Evolutionary conservation across 805 yeast genomes (phyloP).

Genomic region (Saccharomycopsis sp.): DNA sequence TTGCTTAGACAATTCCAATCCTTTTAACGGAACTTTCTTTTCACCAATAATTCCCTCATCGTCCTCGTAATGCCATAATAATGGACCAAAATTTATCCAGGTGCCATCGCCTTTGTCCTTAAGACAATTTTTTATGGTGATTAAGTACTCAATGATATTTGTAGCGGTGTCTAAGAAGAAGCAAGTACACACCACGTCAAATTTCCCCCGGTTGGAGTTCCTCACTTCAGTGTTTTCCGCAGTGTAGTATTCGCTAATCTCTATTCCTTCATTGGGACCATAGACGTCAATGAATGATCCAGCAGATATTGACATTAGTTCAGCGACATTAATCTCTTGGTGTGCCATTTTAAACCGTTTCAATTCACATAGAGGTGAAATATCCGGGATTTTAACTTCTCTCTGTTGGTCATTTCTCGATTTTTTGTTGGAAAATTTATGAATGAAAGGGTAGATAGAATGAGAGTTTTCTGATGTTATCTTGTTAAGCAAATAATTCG

Average conservation of each 20-base stretch:
- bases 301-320: slow-evolving; percentile 62
- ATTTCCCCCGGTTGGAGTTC: slow-evolving; percentile 30
- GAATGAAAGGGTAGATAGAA: slow-evolving; percentile 49
- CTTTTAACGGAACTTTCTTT: slow-evolving; percentile 36
- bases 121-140: slow-evolving; percentile 40
- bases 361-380: slow-evolving; percentile 36
- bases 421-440: slow-evolving; percentile 39
- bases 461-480: background rate
- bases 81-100: slow-evolving; percentile 66
- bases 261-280: slow-evolving; percentile 37
- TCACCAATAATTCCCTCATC: slow-evolving; percentile 27
- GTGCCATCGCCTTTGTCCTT: slow-evolving; percentile 41
- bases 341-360: slow-evolving; percentile 27
- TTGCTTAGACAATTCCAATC: slow-evolving; percentile 52
- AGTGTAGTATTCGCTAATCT: slow-evolving; percentile 15
- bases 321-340: slow-evolving; percentile 38
- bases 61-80: slow-evolving; percentile 66
- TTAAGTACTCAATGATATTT: slow-evolving; percentile 51
- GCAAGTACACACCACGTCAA: slow-evolving; percentile 45
- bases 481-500: slow-evolving; percentile 47
- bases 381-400: slow-evolving; percentile 48
- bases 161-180: slow-evolving; percentile 61
- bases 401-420: slow-evolving; percentile 43
- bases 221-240: slow-evolving; percentile 28
- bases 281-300: slow-evolving; percentile 68